phyloP scores from a whole-genome alignment of 2,329 filamentous ascomycete genomes.

The Trichoderma koningiopsis region DNA sequence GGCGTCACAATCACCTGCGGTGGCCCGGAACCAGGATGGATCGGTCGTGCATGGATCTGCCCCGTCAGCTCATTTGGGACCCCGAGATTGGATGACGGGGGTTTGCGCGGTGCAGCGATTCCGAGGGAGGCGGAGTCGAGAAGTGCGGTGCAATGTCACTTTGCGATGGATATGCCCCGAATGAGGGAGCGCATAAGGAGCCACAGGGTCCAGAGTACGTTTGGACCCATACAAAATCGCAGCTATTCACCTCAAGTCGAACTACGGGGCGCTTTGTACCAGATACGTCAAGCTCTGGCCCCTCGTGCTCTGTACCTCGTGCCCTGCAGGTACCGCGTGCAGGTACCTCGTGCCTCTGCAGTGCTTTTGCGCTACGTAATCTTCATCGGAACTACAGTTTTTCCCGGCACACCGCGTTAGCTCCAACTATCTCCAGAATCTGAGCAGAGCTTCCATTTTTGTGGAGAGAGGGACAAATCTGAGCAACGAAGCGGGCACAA shows the following conservation, averaged over 20 bases:
- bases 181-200: background rate
- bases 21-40: conserved; percentile 24
- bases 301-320: background rate
- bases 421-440: background rate
- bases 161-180: background rate
- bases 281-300: background rate
- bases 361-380: background rate
- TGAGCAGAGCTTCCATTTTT: background rate
- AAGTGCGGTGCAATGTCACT: background rate
- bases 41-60: conserved; percentile 24
- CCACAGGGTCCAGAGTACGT: background rate
- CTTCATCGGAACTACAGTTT: conserved; percentile 16
- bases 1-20: conserved; percentile 12
- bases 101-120: background rate
- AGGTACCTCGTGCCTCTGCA: background rate
- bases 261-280: background rate
- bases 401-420: conserved; percentile 14
- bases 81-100: conserved; percentile 21
- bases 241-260: background rate
- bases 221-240: background rate
- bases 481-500: background rate
- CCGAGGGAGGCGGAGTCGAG: conserved; percentile 16
- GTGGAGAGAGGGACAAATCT: background rate
- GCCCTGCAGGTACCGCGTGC: background rate
- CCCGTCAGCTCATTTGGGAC: conserved; percentile 25